These are phyloP conservation scores for Hymenoscyphus infarciens DNA, from an alignment of 2,329 filamentous ascomycete species.

Conservation along the genomic window DNA sequence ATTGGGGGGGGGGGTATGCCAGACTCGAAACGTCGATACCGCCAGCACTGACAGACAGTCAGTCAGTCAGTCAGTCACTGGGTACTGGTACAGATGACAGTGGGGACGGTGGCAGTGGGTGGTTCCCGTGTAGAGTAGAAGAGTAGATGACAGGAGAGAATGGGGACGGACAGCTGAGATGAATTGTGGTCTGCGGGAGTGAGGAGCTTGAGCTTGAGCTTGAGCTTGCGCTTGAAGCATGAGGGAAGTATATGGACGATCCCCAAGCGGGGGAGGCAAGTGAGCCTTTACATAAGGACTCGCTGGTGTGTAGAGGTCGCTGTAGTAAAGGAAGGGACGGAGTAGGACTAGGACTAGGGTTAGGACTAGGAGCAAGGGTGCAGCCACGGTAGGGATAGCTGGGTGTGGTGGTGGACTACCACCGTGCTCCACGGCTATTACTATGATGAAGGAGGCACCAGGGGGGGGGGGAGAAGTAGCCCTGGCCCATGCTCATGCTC, in stretches of 20 bases:
- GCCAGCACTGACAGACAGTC: not conserved
- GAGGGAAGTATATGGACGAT: conserved; percentile 11
- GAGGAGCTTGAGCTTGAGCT: not conserved
- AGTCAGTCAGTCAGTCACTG: too few relatives aligned
- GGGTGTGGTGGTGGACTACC: not conserved
- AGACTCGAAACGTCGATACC: not conserved
- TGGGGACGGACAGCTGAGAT: not conserved
- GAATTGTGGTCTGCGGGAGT: conserved; percentile 2
- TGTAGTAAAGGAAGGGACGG: not conserved
- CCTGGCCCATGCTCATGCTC: too few relatives aligned
- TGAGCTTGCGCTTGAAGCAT: not conserved
- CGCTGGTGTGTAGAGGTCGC: not conserved
- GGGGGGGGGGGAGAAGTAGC: not conserved
- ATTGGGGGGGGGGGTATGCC: not conserved
- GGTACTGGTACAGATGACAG: not conserved
- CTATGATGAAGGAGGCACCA: not conserved
- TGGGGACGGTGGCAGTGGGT: not conserved
- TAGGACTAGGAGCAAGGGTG: not conserved
- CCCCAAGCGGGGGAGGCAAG: conserved; percentile 5
- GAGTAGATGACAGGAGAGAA: conserved; percentile 2
- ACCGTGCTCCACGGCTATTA: not conserved
- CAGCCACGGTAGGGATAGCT: not conserved
- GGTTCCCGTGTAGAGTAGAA: conserved; percentile 1
- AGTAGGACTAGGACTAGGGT: not conserved
- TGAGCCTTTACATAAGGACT: not conserved